These are phyloP conservation scores for Apodospora peruviana DNA, from an alignment of 495 filamentous ascomycete species.

Conservation along the genomic window DNA sequence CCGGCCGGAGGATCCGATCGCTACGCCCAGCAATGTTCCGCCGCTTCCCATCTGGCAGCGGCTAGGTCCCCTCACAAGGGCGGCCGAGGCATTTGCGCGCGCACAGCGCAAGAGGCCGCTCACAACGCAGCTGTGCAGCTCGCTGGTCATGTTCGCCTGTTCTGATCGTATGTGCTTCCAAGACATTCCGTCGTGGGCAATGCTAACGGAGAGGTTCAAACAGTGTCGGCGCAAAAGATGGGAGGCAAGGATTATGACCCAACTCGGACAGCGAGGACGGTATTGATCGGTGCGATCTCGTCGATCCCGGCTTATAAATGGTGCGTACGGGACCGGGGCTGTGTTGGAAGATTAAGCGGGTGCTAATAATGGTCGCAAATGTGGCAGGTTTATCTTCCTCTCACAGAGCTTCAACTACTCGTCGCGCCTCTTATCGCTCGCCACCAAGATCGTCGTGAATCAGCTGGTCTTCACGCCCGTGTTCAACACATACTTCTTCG, in stretches of 20 bases:
- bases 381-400: slow-evolving; percentile 71
- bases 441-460: slow-evolving; percentile 73
- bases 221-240: slow-evolving; percentile 65
- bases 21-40: slow-evolving; percentile 39
- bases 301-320: slow-evolving; percentile 78
- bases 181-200: not conserved
- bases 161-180: slow-evolving; percentile 49
- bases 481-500: slow-evolving; percentile 92
- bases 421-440: slow-evolving; percentile 62
- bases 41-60: slow-evolving; percentile 45
- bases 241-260: slow-evolving; percentile 61
- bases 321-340: slow-evolving; percentile 34
- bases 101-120: slow-evolving; percentile 67
- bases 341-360: not conserved
- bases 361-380: not conserved
- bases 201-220: not conserved
- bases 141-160: slow-evolving; percentile 70
- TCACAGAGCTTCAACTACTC: slow-evolving; percentile 74
- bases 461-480: slow-evolving; percentile 78
- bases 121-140: slow-evolving; percentile 67
- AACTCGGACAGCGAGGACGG: slow-evolving; percentile 59
- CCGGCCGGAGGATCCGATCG: slow-evolving; percentile 27
- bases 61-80: slow-evolving; percentile 52
- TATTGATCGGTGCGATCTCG: slow-evolving; percentile 64
- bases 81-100: slow-evolving; percentile 65